Evolutionary conservation across 768 basidiomycete genomes (phyloP), one percentile per base, ranked within the genome.

Genomic region (Podaxis carcinomalis): DNA sequence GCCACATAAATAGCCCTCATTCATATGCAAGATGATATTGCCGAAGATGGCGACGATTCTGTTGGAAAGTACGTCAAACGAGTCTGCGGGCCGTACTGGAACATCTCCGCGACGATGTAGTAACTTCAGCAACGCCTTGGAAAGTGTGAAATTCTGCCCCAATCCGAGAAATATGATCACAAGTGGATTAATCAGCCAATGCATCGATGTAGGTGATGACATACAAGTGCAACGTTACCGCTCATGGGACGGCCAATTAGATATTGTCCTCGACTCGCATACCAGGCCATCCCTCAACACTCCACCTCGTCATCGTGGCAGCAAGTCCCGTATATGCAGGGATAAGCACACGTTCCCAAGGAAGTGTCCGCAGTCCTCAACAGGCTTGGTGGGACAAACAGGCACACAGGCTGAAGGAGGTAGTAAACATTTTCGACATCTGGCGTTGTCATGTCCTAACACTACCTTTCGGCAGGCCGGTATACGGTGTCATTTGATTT

Each of bases 401-500:
- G 37, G 59, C 52, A 46, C 52, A 35, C 4, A 42, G 27, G 47
- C 35, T 60, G 42, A 60, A 54, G 59, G 59, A 60, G 59, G 59
- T 60, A 60, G 60, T 60, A 27, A 36, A 42, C 57, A 39, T 37
- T 32, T 52, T 59, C 19, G 7, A 32, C 52, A 60, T 46, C 51
- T 51, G 52, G 51, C 59, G 44, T 44, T 60, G 52, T 60, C 52
- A 60, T 53, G 16, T 23, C 42, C 51, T 53, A 35, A 60, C 23
- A 32, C 44, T 35, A 60, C 28, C 37, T 60, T 60, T 60, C 53
- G 59, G 52, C 65, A 88, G 87, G 74, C 77, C 47, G 72, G 78
- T 51, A 83, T 87, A 50, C 80, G 81, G 58, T 83, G 81, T 64
- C 87, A 87, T 68, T 74, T 88, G 73, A 77, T 87, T 52, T 72